Percentiles rank a stretch among this genome's conserved stretches.
Conservation (phyloP, 129 eudicot genomes). For the Saposhnikovia divaricata region DNA sequence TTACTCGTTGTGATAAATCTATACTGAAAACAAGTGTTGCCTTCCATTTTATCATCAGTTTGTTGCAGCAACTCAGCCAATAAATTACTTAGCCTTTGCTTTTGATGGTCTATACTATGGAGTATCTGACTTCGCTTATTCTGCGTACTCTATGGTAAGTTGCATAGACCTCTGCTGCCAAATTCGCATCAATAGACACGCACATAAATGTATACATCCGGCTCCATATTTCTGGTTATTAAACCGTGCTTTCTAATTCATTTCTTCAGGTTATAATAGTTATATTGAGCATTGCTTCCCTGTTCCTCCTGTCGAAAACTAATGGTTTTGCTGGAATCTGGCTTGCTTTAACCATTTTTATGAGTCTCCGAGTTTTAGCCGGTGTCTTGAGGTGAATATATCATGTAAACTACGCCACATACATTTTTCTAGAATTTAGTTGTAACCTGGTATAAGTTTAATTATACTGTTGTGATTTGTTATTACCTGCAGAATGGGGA, state of each 20-base stretch:
- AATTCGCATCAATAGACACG: background rate
- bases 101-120: slow-evolving; percentile 81
- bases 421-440: too few species aligned
- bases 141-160: slow-evolving; percentile 79
- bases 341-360: slow-evolving; percentile 62
- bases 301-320: slow-evolving; percentile 35
- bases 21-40: background rate
- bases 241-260: background rate
- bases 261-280: slow-evolving; percentile 45
- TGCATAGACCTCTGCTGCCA: background rate
- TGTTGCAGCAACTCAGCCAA: slow-evolving; percentile 76
- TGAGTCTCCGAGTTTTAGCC: slow-evolving; percentile 57
- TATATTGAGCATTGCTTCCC: slow-evolving; percentile 37
- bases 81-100: slow-evolving; percentile 63
- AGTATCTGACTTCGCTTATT: slow-evolving; percentile 66
- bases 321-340: slow-evolving; percentile 67
- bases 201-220: background rate
- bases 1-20: background rate
- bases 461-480: background rate
- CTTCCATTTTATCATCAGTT: slow-evolving; percentile 28
- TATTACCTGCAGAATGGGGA: slow-evolving; percentile 55
- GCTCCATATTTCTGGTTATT: background rate
- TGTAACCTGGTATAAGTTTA: background rate
- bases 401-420: background rate
- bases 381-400: slow-evolving; percentile 67